Evolutionary conservation across 345 rosid genomes (phyloP).

Genomic region (Durio zibethinus): DNA sequence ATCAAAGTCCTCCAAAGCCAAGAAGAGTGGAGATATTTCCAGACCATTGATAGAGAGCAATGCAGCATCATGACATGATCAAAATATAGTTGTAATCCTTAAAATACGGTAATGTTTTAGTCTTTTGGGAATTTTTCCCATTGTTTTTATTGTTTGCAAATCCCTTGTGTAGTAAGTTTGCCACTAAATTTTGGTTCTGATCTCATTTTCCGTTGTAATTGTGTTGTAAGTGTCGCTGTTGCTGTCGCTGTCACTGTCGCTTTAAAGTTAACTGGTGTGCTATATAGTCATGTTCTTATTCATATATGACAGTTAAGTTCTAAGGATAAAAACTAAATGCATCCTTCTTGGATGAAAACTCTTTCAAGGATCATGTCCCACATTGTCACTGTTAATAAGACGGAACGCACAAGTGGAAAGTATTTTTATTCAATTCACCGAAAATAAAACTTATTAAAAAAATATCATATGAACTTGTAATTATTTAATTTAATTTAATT

Average conservation of each 20-base stretch:
- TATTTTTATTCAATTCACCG: not conserved
- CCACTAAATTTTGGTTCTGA: too few species aligned
- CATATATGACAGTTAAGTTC: too few species aligned
- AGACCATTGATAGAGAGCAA: not conserved
- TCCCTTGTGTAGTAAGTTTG: not conserved
- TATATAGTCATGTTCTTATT: not conserved
- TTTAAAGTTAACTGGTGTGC: not conserved
- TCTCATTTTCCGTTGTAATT: not conserved
- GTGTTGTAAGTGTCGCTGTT: not conserved
- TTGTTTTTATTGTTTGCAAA: not conserved
- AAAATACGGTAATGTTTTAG: not conserved
- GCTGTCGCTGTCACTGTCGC: not conserved
- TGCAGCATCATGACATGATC: not conserved
- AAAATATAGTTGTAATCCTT: not conserved
- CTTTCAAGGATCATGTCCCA: not conserved
- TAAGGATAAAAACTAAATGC: not conserved
- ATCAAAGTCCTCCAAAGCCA: not conserved
- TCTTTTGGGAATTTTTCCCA: not conserved
- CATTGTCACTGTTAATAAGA: not conserved
- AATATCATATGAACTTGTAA: too few species aligned
- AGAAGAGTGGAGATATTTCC: not conserved
- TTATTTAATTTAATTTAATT: too few species aligned
- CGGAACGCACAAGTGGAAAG: not conserved
- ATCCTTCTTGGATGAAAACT: not conserved
- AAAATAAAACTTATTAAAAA: too few species aligned